Percentiles rank a stretch among this genome's conserved stretches.
Conservation (phyloP, 441 rosid species). For the Adansonia gregorii region DNA sequence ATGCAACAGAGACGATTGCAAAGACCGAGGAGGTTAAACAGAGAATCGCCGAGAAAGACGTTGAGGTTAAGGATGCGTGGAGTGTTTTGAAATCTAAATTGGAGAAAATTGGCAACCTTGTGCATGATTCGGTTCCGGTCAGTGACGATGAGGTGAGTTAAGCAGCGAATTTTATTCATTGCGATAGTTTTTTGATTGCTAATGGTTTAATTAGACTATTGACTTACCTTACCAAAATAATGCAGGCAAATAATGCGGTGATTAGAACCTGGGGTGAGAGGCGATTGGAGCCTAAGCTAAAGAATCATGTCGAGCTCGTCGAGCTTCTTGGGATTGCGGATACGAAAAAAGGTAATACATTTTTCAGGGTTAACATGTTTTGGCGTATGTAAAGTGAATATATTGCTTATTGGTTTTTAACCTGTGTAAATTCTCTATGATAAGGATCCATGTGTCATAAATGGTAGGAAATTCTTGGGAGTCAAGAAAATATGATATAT, state of each 20-base stretch:
- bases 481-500: no score
- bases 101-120: slow-evolving; percentile 71
- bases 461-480: no score
- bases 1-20: slow-evolving; percentile 64
- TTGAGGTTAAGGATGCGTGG: slow-evolving; percentile 66
- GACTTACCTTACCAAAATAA: not conserved
- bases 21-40: slow-evolving; percentile 59
- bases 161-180: not conserved
- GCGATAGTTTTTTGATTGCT: not conserved
- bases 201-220: not conserved
- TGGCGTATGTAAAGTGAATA: not conserved
- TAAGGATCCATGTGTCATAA: not conserved
- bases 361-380: not conserved
- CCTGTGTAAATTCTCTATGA: not conserved
- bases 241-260: slow-evolving; percentile 73
- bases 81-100: slow-evolving; percentile 56
- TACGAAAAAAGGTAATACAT: slow-evolving; percentile 61
- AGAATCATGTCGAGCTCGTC: slow-evolving; percentile 90
- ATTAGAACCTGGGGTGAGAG: slow-evolving; percentile 66
- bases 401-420: not conserved
- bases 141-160: slow-evolving; percentile 66
- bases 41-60: slow-evolving; percentile 55
- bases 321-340: slow-evolving; percentile 86
- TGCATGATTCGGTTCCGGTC: slow-evolving; percentile 83
- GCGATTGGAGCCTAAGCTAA: slow-evolving; percentile 57